Percentiles rank a stretch among this genome's conserved stretches.
phyloP scores from a whole-genome alignment of 441 rosid genomes.

The Pelargonium fulgidum region DNA sequence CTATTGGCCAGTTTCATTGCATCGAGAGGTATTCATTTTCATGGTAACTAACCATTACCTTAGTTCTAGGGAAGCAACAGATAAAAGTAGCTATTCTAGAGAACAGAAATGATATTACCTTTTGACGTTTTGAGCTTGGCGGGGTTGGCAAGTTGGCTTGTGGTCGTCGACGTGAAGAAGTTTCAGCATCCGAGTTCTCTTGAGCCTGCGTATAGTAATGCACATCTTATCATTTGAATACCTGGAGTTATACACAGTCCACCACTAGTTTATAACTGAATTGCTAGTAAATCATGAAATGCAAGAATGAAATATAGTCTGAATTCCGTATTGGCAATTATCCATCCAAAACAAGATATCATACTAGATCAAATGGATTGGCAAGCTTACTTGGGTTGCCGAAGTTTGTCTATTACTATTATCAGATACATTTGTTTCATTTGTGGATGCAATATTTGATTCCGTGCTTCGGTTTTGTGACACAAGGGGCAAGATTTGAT shows the following conservation, averaged over 20 bases:
- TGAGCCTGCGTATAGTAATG: background rate
- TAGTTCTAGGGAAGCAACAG: too few species aligned
- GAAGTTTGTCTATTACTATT: constrained; percentile 24
- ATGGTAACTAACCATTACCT: too few species aligned
- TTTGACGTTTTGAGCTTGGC: constrained; percentile 1
- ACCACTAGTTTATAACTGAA: too few species aligned
- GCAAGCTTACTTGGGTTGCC: constrained; percentile 28
- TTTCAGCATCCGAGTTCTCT: background rate
- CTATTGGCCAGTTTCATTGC: too few species aligned
- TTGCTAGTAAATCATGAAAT: too few species aligned
- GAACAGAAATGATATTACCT: background rate
- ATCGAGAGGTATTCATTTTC: too few species aligned
- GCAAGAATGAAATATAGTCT: background rate
- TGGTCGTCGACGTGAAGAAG: background rate
- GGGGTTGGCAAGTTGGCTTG: constrained; percentile 1
- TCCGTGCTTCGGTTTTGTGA: constrained; percentile 20
- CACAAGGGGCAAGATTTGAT: constrained; percentile 32
- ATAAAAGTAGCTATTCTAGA: too few species aligned
- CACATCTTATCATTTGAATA: background rate
- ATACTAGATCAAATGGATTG: background rate
- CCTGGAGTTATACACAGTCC: background rate
- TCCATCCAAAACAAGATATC: background rate
- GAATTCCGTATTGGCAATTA: background rate
- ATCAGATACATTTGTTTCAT: constrained; percentile 12
- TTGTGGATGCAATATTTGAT: constrained; percentile 12